Evolutionary conservation across 768 basidiomycete species (phyloP).

Genomic region (Gloeopeniophorella convolvens): DNA sequence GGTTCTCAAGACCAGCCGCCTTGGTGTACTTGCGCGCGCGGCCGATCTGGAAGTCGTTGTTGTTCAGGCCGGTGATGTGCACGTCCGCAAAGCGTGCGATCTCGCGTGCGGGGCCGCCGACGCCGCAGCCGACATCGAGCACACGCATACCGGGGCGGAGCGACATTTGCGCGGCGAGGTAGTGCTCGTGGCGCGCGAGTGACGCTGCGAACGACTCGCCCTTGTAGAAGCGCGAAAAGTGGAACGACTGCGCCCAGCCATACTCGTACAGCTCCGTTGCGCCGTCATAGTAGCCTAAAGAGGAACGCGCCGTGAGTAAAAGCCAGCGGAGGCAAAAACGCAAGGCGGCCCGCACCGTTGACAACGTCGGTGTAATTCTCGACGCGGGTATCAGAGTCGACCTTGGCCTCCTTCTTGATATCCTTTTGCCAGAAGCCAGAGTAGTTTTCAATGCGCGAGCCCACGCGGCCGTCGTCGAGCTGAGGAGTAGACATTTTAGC

Average conservation of each 20-base stretch:
- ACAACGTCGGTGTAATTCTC: constrained; percentile 89
- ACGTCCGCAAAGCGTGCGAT: constrained; percentile 89
- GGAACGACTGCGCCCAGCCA: constrained; percentile 88
- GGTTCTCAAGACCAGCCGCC: constrained; percentile 64
- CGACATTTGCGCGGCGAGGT: constrained; percentile 81
- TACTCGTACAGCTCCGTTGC: constrained; percentile 95
- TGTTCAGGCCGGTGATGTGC: constrained; percentile 82
- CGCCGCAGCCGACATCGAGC: constrained; percentile 96
- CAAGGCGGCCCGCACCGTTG: constrained; percentile 54
- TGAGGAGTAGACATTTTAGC: constrained; percentile 17
- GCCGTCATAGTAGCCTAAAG: constrained; percentile 89
- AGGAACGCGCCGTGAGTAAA: too few species aligned
- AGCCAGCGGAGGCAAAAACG: too few species aligned
- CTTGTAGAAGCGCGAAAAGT: constrained; percentile 95
- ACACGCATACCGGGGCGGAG: constrained; percentile 90
- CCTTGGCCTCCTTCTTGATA: constrained; percentile 54
- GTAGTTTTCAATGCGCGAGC: constrained; percentile 77
- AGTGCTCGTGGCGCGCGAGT: constrained; percentile 95
- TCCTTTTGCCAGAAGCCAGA: constrained; percentile 91
- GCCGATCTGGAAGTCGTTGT: constrained; percentile 91
- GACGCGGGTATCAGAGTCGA: constrained; percentile 65
- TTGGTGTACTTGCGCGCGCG: constrained; percentile 82
- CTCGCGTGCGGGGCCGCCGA: constrained; percentile 94
- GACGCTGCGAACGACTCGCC: constrained; percentile 73
- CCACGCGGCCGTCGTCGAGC: constrained; percentile 28